phyloP scores from a whole-genome alignment of 176 grass and related monocot genomes.

The Bothriochloa decipiens region DNA sequence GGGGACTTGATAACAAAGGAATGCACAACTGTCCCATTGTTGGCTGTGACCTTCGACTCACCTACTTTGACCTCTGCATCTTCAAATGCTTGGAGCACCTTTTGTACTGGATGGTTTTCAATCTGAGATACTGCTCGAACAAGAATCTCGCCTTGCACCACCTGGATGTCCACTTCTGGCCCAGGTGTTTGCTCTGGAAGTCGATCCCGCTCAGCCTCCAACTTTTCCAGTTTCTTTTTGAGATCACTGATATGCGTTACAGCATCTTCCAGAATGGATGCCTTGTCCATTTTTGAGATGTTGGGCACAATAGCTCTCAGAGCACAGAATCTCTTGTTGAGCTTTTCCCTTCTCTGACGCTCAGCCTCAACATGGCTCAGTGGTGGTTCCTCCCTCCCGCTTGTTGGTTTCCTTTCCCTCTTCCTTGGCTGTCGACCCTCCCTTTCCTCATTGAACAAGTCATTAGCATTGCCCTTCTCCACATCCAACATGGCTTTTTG shows the following conservation, averaged over 20 bases:
- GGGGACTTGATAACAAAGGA: slow-evolving; percentile 79
- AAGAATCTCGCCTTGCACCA: slow-evolving; percentile 72
- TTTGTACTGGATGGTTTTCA: slow-evolving; percentile 66
- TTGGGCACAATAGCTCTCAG: slow-evolving; percentile 89
- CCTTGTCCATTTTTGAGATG: slow-evolving; percentile 99
- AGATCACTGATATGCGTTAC: slow-evolving; percentile 91
- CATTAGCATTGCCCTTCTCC: slow-evolving; percentile 55
- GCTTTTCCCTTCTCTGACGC: slow-evolving; percentile 95
- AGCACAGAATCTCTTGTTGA: slow-evolving; percentile 91
- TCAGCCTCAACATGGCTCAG: slow-evolving; percentile 97
- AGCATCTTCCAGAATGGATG: slow-evolving; percentile 80
- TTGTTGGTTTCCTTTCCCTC: slow-evolving; percentile 90
- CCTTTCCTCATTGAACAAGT: slow-evolving; percentile 63
- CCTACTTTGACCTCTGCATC: slow-evolving; percentile 66
- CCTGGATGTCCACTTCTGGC: slow-evolving; percentile 83
- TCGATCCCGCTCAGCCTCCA: slow-evolving; percentile 77
- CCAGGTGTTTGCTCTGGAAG: slow-evolving; percentile 36
- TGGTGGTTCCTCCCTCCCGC: slow-evolving; percentile 84
- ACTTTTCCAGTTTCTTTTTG: slow-evolving; percentile 85
- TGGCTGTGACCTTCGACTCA: slow-evolving; percentile 68
- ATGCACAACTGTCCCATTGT: slow-evolving; percentile 60
- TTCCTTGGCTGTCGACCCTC: slow-evolving; percentile 83
- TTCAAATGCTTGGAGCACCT: slow-evolving; percentile 79
- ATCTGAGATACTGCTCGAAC: slow-evolving; percentile 76
- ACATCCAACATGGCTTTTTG: slow-evolving; percentile 60